phyloP scores from a whole-genome alignment of 306 rosid species.

The Cicer cuneatum region DNA sequence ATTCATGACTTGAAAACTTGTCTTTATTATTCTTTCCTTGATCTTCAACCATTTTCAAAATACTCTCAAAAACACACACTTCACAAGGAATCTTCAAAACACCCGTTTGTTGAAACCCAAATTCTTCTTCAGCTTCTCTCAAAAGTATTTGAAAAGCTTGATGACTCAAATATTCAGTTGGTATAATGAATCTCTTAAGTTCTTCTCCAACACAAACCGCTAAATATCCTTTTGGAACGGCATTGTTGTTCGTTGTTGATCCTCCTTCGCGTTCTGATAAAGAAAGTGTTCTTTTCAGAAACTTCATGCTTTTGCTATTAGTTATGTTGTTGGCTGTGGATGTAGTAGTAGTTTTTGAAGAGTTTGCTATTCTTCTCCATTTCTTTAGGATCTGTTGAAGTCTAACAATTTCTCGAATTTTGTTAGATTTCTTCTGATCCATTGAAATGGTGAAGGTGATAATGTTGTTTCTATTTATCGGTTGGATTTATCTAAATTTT shows the following conservation, averaged over 20 bases:
- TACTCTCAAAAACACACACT: constrained; percentile 65
- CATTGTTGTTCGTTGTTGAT: constrained; percentile 36
- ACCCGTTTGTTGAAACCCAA: constrained; percentile 83
- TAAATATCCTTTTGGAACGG: constrained; percentile 78
- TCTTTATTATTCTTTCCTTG: constrained; percentile 47
- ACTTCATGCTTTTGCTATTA: constrained; percentile 66
- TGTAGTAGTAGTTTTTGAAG: constrained; percentile 50
- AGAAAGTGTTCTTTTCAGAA: constrained; percentile 78
- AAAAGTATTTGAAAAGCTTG: constrained; percentile 65
- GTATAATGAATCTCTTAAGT: constrained; percentile 73
- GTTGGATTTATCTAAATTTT: neutral
- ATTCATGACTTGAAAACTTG: constrained; percentile 46
- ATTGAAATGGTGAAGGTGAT: constrained; percentile 44
- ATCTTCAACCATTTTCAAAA: constrained; percentile 68
- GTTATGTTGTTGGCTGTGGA: constrained; percentile 35
- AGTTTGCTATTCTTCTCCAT: constrained; percentile 78
- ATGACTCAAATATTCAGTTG: constrained; percentile 69
- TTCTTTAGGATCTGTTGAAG: constrained; percentile 95
- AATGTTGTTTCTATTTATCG: neutral
- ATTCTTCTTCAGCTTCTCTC: constrained; percentile 90
- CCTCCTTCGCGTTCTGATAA: constrained; percentile 56
- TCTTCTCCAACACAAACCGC: constrained; percentile 87
- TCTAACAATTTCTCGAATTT: constrained; percentile 87
- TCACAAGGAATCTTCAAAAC: constrained; percentile 81
- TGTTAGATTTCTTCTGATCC: constrained; percentile 88